A percentile compares a stretch with the other conserved stretches of the same genome.
phyloP scores from a whole-genome alignment of 2,329 filamentous ascomycete genomes.

The Penicillium sp. region DNA sequence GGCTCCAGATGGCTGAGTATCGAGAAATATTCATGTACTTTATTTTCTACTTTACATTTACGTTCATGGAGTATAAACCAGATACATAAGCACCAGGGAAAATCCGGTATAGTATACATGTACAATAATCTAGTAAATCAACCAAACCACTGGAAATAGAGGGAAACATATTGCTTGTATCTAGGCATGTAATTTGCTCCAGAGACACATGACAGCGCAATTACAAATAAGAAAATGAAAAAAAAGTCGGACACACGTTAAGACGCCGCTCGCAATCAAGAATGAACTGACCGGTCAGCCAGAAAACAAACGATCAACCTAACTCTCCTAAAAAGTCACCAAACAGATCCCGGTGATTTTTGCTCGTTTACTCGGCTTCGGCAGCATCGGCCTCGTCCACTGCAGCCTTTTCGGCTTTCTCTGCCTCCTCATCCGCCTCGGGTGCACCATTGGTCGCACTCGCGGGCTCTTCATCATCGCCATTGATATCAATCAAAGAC shows the following conservation, averaged over 20 bases:
- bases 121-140: constrained; percentile 6
- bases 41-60: no score
- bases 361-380: constrained; percentile 25
- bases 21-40: no score
- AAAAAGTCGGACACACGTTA: constrained; percentile 29
- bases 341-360: constrained; percentile 16
- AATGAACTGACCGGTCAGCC: constrained; percentile 21
- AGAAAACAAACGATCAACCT: constrained; percentile 27
- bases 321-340: constrained; percentile 13
- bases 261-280: constrained; percentile 30
- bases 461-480: constrained; percentile 31
- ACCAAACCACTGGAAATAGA: constrained; percentile 1
- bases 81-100: not conserved
- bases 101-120: not conserved
- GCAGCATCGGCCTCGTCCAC: constrained; percentile 16
- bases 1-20: no score
- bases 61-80: not conserved
- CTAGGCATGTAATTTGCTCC: constrained; percentile 20
- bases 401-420: constrained; percentile 16
- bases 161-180: constrained; percentile 20
- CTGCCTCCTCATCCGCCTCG: constrained; percentile 32
- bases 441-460: constrained; percentile 36
- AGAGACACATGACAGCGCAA: constrained; percentile 19
- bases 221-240: constrained; percentile 21
- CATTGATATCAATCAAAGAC: constrained; percentile 45